Evolutionary conservation across 2,329 filamentous ascomycete species (phyloP).

Genomic region (Talaromyces sp.): DNA sequence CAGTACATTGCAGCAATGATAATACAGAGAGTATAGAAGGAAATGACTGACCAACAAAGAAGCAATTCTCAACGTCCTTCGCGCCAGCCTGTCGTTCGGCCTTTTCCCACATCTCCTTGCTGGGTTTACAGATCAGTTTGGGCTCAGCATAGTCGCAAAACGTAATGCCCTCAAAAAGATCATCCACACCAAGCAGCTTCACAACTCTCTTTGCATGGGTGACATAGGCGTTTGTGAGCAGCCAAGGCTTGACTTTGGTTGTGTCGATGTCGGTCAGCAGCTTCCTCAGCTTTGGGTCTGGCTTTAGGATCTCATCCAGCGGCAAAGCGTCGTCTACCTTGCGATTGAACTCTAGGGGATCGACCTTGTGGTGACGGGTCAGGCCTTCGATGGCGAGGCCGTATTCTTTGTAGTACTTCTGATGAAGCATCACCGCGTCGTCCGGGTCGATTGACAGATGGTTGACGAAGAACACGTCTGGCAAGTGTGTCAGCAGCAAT

Average conservation of each 20-base stretch:
- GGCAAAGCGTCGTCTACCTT: constrained; percentile 94
- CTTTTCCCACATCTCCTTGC: constrained; percentile 74
- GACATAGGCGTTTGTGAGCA: constrained; percentile 93
- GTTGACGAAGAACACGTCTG: constrained; percentile 55
- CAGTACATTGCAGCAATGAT: neutral
- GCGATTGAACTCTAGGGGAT: constrained; percentile 87
- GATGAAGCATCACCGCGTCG: constrained; percentile 80
- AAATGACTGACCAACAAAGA: constrained; percentile 73
- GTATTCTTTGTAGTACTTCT: constrained; percentile 91
- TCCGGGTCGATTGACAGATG: constrained; percentile 69
- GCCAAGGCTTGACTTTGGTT: constrained; percentile 80
- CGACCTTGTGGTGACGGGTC: constrained; percentile 88
- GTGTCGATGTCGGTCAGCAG: constrained; percentile 78
- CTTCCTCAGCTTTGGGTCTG: constrained; percentile 65
- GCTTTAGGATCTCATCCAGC: constrained; percentile 75
- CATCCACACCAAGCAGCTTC: constrained; percentile 71
- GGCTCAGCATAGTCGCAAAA: constrained; percentile 79
- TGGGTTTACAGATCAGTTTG: constrained; percentile 81
- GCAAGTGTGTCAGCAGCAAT: neutral
- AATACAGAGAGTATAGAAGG: neutral
- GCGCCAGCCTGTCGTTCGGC: constrained; percentile 81
- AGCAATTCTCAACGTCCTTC: constrained; percentile 65
- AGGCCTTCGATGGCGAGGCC: constrained; percentile 96
- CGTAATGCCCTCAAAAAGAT: constrained; percentile 89
- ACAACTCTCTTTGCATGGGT: constrained; percentile 82